Evolutionary conservation across 2,329 filamentous ascomycete genomes (phyloP), one percentile per base, ranked within the genome.

Genomic region (Rhynchosporium graminicola): DNA sequence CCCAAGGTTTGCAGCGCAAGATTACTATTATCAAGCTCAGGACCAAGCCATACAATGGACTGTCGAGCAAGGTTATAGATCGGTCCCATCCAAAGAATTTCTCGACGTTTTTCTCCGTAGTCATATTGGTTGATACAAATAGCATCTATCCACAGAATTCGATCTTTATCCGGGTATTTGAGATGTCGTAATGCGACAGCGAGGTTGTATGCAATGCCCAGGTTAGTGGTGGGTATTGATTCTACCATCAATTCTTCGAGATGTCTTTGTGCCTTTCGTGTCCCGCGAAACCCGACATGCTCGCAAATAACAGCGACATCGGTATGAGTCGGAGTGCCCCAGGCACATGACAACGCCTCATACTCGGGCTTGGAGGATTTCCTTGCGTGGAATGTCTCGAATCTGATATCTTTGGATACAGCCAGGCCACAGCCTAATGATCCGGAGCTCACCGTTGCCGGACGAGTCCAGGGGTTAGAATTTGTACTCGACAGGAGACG

Each of bases 101-200:
- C 68, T 36, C 47, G 33, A 12, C 64, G 62, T 20, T 66, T 51
- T 51, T 71, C 70, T 0, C 5, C 54, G 1, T 63, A 26, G 33
- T 71, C 63, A 26, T 63, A 58, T 50, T 72, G 70, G 54, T 72
- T 70, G 61, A 71, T 71, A 57, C 67, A 70, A 9, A 71, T 47
- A 9, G 67, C 65, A 40, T 70, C 70, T 5, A 71, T 62, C 70
- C 70, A 72, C 9, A 71, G 61, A 10, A 57, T 42, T 68, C 71
- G 51, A 70, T 75, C 28, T 76, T 69, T 4, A 74, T 77, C 26
- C 75, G 77, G 52, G 73, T 78, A 43, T 75, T 76, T 1, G 72
- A 74, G 62, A 79, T 76, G 57, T 12, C 54, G 48, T 15, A 66
- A 42, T 33, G 65, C 65, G 8, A 62, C 20, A 26, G 50, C 45